Evolutionary conservation across 208 protist genomes (phyloP), one percentile per base, ranked within the genome.

Genomic region (Acanthamoeba lugdunensis): DNA sequence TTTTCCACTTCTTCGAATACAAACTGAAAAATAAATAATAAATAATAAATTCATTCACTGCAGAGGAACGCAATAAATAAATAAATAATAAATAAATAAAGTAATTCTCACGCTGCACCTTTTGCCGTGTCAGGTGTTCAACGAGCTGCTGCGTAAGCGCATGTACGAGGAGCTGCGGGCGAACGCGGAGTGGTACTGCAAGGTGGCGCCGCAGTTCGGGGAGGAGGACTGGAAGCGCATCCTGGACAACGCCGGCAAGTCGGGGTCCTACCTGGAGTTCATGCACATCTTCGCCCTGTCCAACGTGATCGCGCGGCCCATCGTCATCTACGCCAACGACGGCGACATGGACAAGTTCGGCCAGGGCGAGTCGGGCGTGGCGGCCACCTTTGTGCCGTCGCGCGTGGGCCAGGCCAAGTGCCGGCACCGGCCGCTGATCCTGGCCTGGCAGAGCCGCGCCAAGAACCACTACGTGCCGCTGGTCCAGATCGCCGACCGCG

Each of bases 211-310:
- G 25, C 61, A 92, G 65, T 92, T 92, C n/a, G 23, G 23, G 7
- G 67, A 81, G 25, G 71, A 50, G 45, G 90, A 93, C 50, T 93
- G 63, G 69, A 93, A 82, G n/a, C 33, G 67, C n/a, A 93, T 93
- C 69, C 14, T 93, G n/a, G 37, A 37, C 48, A 65, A 93, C n/a
- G 90, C 90, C 18, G 11, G 30, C 25, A 79, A 25, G 50, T 54
- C 71, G 23, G 93, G 92, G 11, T 28, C 84, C 33, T 56, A 93
- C 48, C 61, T 95, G 54, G 88, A 95, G 67, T 93, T 82, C 25
- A 91, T 95, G 75, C 93, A 95, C 82, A 73, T 41, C 79, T 91
- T 77, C 48, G 93, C 93, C 25, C 93, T 95, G 52, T 30, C 88
- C 85, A 79, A 95, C 65, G 93, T 93, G 28, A 67, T 95, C 45